Evolutionary conservation across 306 rosid species (phyloP), one percentile per base, ranked within the genome.

Genomic region (Rubus parviflorus): DNA sequence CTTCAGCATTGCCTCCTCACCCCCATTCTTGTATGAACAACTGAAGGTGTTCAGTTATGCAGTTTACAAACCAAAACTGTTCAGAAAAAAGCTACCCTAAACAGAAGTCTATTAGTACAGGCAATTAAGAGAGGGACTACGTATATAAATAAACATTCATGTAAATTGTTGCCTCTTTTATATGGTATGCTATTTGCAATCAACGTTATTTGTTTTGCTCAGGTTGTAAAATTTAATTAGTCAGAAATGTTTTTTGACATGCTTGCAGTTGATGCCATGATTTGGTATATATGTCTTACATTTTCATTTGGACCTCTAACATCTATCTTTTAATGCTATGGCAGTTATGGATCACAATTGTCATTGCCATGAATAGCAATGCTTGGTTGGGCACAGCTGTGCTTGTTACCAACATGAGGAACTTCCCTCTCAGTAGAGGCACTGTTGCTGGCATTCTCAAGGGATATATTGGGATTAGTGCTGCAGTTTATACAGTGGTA

Each of bases 371-470:
- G 2, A 86, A 91, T 46, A 85, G 97, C 80, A 45, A 79, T 47
- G 94, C 98, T 46, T 94, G 98, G 97, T 80, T 90, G 4, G 90
- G 94, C 25, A 90, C 93, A 6, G 86, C 97, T 2, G 92, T 91
- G 73, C 92, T 91, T 62, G 92, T 94, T 40, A 90, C 92, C 76
- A 94, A 91, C 90, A 94, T 94, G 98, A 94, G 96, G 73, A 94
- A 94, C 87, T 94, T 94, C 83, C 98, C 96, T 83, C 92, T 90
- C 72, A 88, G 88, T 48, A 82, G 96, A 77, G 98, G 97, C 79
- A 87, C 88, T 8, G 88, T 91, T 73, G 89, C 96, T 48, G 98
- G 97, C 73, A 90, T 94, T 81, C 96, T 94, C 22, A 94, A 91
- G 79, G 97, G 96, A 66, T 94, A 94, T 80, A 75, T 84, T 7